These are phyloP conservation scores for Metschnikowia matae DNA, from an alignment of 805 yeast species.

Conservation along the genomic window DNA sequence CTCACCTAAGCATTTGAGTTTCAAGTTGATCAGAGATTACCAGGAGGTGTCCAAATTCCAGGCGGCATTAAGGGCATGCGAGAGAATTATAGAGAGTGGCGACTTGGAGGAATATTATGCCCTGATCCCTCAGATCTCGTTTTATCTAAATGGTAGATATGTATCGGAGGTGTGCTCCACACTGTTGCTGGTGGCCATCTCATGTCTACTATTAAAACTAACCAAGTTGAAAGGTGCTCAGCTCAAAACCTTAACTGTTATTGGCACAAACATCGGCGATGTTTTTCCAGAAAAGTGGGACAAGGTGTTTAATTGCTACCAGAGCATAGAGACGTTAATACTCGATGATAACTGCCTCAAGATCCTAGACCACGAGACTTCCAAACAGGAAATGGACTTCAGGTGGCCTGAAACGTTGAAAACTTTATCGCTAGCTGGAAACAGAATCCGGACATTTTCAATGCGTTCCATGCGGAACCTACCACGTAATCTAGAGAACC, in stretches of 20 bases:
- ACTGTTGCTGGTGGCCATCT: conserved; percentile 26
- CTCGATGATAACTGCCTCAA: conserved; percentile 22
- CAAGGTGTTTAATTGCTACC: conserved; percentile 23
- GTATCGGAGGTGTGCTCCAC: conserved; percentile 28
- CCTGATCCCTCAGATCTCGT: conserved; percentile 18
- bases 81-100: conserved; percentile 7
- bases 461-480: conserved; percentile 19
- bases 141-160: conserved; percentile 27
- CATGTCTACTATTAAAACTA: conserved; percentile 25
- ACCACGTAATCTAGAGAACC: conserved; percentile 24
- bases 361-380: background rate
- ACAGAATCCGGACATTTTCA: conserved; percentile 21
- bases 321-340: conserved; percentile 19
- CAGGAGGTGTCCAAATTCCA: conserved; percentile 15
- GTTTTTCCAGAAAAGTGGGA: conserved; percentile 31
- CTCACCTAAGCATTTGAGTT: conserved; percentile 7
- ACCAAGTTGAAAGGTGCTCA: conserved; percentile 18
- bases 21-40: conserved; percentile 6
- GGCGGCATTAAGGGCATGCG: conserved; percentile 13
- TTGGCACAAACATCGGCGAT: conserved; percentile 33
- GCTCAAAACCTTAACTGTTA: conserved; percentile 21
- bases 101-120: conserved; percentile 8
- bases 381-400: conserved; percentile 6
- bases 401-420: conserved; percentile 25
- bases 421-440: conserved; percentile 23